Conservation (phyloP, 2,329 filamentous ascomycete genomes). For the Chaetomium sp. region DNA sequence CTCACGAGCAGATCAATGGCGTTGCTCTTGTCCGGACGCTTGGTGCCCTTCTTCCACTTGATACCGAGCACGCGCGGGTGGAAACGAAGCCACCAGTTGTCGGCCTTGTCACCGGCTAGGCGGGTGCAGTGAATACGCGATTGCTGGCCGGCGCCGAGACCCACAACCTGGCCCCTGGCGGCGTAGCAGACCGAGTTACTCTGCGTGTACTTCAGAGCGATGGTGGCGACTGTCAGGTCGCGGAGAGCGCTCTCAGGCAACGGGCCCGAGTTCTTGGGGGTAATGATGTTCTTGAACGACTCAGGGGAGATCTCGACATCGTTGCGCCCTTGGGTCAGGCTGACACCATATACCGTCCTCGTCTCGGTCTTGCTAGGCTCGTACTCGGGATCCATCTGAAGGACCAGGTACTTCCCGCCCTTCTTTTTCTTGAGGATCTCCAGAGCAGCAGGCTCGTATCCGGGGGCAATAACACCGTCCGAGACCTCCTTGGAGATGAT, state of each 20-base stretch:
- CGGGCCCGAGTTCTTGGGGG: constrained; percentile 67
- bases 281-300: constrained; percentile 80
- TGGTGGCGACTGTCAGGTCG: constrained; percentile 90
- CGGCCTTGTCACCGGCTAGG: constrained; percentile 93
- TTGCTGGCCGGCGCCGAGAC: constrained; percentile 93
- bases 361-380: constrained; percentile 74
- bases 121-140: constrained; percentile 98
- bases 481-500: constrained; percentile 98
- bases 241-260: constrained; percentile 77
- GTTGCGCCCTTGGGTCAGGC: constrained; percentile 85
- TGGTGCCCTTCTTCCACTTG: constrained; percentile 96
- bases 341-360: constrained; percentile 85
- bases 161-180: constrained; percentile 85
- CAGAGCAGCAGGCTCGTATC: constrained; percentile 76
- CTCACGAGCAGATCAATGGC: constrained; percentile 93
- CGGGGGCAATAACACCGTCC: constrained; percentile 89
- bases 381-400: constrained; percentile 89
- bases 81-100: constrained; percentile 99
- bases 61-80: constrained; percentile 80
- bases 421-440: constrained; percentile 97
- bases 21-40: constrained; percentile 96
- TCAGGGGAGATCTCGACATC: constrained; percentile 78
- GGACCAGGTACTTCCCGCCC: constrained; percentile 90
- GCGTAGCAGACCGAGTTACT: constrained; percentile 99
- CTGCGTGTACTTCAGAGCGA: constrained; percentile 97